Evolutionary conservation across 192 early-diverging fungal genomes (phyloP).

Genomic region (Coemansia sp.): DNA sequence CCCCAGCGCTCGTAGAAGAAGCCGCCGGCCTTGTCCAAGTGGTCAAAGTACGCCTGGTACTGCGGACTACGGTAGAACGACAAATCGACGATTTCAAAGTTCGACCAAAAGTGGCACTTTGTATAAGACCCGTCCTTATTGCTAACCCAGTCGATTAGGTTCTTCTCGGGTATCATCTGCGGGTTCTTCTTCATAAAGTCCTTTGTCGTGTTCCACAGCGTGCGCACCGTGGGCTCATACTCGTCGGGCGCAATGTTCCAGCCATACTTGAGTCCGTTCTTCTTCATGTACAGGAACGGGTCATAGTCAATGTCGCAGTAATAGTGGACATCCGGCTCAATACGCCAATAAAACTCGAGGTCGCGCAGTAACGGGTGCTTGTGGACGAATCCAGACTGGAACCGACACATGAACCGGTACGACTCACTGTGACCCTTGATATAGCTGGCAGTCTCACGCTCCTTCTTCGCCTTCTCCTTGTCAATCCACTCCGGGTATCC

Average conservation of each 20-base stretch:
- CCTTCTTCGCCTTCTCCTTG: conserved; percentile 12
- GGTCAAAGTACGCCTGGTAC: conserved; percentile 67
- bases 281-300: conserved; percentile 46
- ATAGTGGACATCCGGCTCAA: conserved; percentile 52
- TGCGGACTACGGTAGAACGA: conserved; percentile 61
- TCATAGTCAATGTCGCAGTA: conserved; percentile 51
- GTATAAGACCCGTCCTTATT: conserved; percentile 53
- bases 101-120: conserved; percentile 78
- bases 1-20: conserved; percentile 86
- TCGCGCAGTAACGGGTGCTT: conserved; percentile 35
- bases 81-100: conserved; percentile 84
- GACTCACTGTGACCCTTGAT: conserved; percentile 24
- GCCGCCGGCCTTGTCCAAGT: conserved; percentile 75
- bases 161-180: conserved; percentile 22
- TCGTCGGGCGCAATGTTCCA: conserved; percentile 34
- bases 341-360: conserved; percentile 54
- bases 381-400: conserved; percentile 42
- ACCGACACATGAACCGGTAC: conserved; percentile 43
- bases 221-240: conserved; percentile 28
- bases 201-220: conserved; percentile 38
- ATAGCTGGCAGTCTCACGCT: conserved; percentile 14
- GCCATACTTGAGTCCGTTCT: conserved; percentile 38
- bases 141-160: conserved; percentile 36
- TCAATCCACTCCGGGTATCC: conserved; percentile 48
- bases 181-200: conserved; percentile 25